Evolutionary conservation across 306 rosid species (phyloP).

Genomic region (Prinsepia uniflora): DNA sequence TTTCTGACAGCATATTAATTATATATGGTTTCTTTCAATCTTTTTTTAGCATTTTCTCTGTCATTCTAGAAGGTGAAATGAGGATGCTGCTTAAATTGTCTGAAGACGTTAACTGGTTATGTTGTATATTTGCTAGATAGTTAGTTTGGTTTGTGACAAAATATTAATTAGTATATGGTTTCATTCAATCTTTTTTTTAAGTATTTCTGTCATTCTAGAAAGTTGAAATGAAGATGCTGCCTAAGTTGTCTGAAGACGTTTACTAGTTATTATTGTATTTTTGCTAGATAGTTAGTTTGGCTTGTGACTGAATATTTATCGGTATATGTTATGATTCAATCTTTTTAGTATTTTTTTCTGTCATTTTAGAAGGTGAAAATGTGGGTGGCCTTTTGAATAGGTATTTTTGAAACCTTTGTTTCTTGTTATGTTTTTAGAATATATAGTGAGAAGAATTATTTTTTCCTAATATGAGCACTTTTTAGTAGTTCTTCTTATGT

Average conservation of each 20-base stretch:
- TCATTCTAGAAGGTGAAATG: constrained; percentile 1
- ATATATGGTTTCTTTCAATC: background rate
- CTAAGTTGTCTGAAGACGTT: constrained; percentile 87
- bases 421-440: constrained; percentile 3
- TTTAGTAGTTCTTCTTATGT: background rate
- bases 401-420: background rate
- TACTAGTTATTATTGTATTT: background rate
- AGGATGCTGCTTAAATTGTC: no score
- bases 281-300: background rate
- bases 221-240: constrained; percentile 56
- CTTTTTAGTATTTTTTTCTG: no score
- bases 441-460: background rate
- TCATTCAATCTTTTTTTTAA: no score
- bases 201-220: no score
- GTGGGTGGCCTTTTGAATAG: background rate
- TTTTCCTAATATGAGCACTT: background rate
- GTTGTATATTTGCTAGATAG: no score
- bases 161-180: no score
- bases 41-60: background rate
- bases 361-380: no score
- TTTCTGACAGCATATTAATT: background rate
- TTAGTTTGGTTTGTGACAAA: no score
- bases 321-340: background rate
- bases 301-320: background rate
- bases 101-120: no score